Base-by-base conservation (phyloP, 2,329 filamentous ascomycete genomes). In the Penicillium psychrosexuale region DNA sequence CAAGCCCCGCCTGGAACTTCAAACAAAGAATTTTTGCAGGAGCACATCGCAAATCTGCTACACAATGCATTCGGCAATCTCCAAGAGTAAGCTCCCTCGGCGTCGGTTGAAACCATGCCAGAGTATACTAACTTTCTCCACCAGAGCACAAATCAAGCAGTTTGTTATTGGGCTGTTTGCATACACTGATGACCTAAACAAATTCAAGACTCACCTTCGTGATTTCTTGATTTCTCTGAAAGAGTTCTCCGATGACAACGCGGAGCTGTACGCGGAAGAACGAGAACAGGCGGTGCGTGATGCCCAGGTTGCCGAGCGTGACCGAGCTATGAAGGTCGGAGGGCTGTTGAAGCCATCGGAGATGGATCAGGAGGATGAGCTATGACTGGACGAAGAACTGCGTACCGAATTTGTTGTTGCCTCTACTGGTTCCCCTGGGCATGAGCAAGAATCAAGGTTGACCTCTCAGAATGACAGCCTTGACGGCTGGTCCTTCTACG, bases 161-260 rank as follows among this genome's bases (percentile, higher is more conserved):
- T 99, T 99, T 73, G 92, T 97, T 48, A 86, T 95, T 66, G 90
- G 90, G 11, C 78, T 99, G 11, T 96, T 99, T 74, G 84, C 87
- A 7, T 83, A 90, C 63, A 97, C 96, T 72, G 89, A 88, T 53
- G 89, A 96, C 68, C 86, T 95, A 62, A 89, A 90, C 70, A 91
- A 91, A 72, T 99, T 99, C 86, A 96, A 96, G 73, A 85, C 96
- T 52, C 91, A 95, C 68, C 80, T 99, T 49, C 91, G 94, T 62
- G 94, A 99, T 76, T 99, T 99, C 84, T 79, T 99, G 64, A 96
- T 99, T 67, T 95, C 92, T 22, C 81, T 99, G 64, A 96, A 97
- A 77, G 95, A 99, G 75, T 99, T 97, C 68, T 87, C 91, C 0
- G 94, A 90, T 49, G 94, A 99, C 75, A 97, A 97, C 66, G 85